Base-by-base conservation (phyloP, 176 grass and related monocot species). In the Calamus simplicifolius region DNA sequence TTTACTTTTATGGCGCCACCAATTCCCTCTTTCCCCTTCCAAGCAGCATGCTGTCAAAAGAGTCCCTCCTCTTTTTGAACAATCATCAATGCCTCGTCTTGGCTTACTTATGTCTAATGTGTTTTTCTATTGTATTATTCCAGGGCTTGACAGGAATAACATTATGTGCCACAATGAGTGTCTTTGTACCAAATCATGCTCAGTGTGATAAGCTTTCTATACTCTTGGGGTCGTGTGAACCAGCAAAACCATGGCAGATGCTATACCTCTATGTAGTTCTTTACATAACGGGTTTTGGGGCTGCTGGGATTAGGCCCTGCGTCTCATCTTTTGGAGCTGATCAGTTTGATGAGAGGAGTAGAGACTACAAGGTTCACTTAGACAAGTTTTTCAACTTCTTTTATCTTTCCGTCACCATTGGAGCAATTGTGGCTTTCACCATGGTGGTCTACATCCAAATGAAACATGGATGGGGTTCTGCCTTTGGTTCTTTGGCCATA, bases 311-410 rank as follows among this genome's bases (percentile, higher is more conserved):
- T 77, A 77, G 90, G 14, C 90, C 90, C 0, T 95, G 85, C 50
- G 90, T 95, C 18, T 95, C 90, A 0, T 90, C 90, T 2, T 95
- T 95, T 19, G 90, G 90, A 8, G 90, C 90, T 26, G 90, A 95
- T 75, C 90, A 95, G 78, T 90, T 95, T 71, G 86, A 95, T 19
- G 86, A 95, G 78, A 85, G 61, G 23, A 55, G 57, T 4, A 27
- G 21, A 0, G n/a, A 17, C 25, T 95, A 95, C 77, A 86, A 77
- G 73, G 64, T 67, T 53, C 82, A 85, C 10, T 76, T 95, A 0
- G 90, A 90, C 56, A 68, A 77, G 0, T 95, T 90, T 69, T 95
- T 95, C 59, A 90, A 95, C 68, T 68, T 95, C 60, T 95, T 95
- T 60, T 95, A 95, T 72, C 82, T 95, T 48, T 88, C 82, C 54